Evolutionary conservation across 2,329 filamentous ascomycete genomes (phyloP).

Genomic region (Zymoseptoria brevis): DNA sequence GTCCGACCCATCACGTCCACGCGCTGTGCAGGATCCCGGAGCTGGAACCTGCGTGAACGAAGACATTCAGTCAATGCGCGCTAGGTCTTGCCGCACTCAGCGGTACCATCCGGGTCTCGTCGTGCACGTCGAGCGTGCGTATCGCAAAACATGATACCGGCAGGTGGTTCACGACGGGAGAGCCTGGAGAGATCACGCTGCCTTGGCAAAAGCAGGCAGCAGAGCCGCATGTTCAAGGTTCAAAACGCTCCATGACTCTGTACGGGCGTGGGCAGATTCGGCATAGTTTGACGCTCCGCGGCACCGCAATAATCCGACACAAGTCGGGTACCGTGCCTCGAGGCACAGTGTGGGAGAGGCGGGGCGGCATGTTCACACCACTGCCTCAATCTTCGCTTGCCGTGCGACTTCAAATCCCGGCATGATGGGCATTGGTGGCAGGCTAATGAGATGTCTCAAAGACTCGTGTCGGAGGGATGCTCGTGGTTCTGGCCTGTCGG

Average conservation of each 20-base stretch:
- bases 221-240: not conserved
- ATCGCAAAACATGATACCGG: not conserved
- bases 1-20: not conserved
- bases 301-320: not conserved
- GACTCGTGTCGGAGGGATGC: not conserved
- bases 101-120: not conserved
- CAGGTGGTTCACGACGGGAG: not conserved
- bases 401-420: not conserved
- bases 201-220: not conserved
- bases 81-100: not conserved
- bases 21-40: not conserved
- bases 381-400: not conserved
- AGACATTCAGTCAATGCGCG: not conserved
- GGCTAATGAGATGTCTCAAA: not conserved
- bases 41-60: not conserved
- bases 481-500: not conserved
- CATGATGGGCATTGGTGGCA: not conserved
- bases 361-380: not conserved
- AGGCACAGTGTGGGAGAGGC: not conserved
- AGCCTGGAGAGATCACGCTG: not conserved
- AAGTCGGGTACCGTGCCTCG: not conserved
- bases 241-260: not conserved
- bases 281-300: not conserved
- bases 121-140: not conserved
- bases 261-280: not conserved